These are phyloP conservation scores for Yarrowia divulgata DNA, from an alignment of 805 yeast species.

Conservation along the genomic window DNA sequence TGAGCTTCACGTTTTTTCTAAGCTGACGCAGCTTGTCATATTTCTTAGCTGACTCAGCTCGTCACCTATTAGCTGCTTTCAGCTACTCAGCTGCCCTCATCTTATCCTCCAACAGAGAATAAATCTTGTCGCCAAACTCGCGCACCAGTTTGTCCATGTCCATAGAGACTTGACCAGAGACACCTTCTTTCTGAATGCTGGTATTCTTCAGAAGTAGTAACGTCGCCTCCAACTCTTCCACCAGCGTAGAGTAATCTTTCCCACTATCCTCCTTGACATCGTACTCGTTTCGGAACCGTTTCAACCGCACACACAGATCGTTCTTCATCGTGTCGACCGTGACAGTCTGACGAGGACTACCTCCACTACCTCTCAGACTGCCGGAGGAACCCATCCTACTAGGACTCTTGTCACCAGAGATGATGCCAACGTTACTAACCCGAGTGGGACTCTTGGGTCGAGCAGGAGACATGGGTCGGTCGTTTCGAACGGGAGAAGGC, in stretches of 20 bases:
- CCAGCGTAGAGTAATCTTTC: neutral
- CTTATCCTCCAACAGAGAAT: slow-evolving; percentile 16
- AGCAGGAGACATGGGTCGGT: slow-evolving; percentile 24
- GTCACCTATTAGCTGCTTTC: no score
- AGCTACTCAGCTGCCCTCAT: no score
- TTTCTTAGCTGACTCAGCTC: no score
- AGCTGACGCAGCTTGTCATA: no score
- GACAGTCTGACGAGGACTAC: slow-evolving; percentile 10
- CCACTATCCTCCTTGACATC: neutral
- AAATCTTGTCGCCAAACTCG: slow-evolving; percentile 38
- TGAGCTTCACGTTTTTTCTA: no score
- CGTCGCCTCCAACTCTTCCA: slow-evolving; percentile 6
- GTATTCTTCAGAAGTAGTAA: neutral
- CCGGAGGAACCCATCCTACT: slow-evolving; percentile 15
- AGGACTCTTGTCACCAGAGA: slow-evolving; percentile 4
- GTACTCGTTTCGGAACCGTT: slow-evolving; percentile 23
- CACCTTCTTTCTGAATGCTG: no score
- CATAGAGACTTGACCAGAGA: no score
- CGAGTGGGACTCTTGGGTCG: slow-evolving; percentile 30
- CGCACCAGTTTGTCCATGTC: slow-evolving; percentile 23
- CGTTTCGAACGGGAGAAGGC: slow-evolving; percentile 11
- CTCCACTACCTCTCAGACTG: neutral
- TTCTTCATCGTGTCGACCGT: slow-evolving; percentile 23
- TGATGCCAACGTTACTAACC: neutral
- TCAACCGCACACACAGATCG: slow-evolving; percentile 15